Conservation (phyloP, 257 asterid species). For the Plantago ovata region DNA sequence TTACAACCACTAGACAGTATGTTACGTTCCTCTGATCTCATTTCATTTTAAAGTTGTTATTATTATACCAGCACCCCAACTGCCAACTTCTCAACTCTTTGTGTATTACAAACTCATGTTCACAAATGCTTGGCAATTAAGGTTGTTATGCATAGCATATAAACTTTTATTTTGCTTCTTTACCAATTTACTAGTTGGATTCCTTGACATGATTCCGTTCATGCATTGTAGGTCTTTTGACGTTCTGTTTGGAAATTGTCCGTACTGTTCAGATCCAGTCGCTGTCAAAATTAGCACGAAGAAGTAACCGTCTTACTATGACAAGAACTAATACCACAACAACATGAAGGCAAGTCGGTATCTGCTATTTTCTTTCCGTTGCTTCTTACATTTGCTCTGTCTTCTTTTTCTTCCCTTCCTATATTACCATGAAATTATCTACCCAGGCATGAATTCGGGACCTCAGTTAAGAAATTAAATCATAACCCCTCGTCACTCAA, state of each 20-base stretch:
- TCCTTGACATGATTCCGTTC: not conserved
- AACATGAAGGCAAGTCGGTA: not conserved
- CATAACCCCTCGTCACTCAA: too few species aligned
- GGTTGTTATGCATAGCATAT: not conserved
- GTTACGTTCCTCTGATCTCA: slow-evolving; percentile 24
- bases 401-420: not conserved
- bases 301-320: slow-evolving; percentile 18
- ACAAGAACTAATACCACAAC: not conserved
- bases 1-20: slow-evolving; percentile 81
- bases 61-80: not conserved
- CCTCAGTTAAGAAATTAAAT: too few species aligned
- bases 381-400: not conserved
- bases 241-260: slow-evolving; percentile 65
- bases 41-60: not conserved
- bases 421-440: too few species aligned
- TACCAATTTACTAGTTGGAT: not conserved
- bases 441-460: too few species aligned
- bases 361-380: not conserved
- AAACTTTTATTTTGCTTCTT: not conserved
- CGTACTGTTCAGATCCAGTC: slow-evolving; percentile 68
- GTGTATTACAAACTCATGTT: not conserved
- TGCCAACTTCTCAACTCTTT: not conserved
- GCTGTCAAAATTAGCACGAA: slow-evolving; percentile 51
- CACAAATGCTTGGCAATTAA: not conserved
- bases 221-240: slow-evolving; percentile 44